These are phyloP conservation scores for Withania somnifera DNA, from an alignment of 305 asterid genomes.

Conservation along the genomic window DNA sequence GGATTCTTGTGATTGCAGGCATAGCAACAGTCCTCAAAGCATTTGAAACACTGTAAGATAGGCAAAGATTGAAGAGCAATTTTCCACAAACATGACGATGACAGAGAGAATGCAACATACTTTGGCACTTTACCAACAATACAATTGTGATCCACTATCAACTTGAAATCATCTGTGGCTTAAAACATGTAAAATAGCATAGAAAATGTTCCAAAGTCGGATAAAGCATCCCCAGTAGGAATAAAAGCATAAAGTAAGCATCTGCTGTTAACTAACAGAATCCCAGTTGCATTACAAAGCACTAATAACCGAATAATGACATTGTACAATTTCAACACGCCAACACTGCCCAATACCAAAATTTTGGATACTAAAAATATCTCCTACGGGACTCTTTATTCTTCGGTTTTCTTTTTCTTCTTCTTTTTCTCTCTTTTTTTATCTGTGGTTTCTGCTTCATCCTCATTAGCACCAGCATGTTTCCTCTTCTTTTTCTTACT, in stretches of 20 bases:
- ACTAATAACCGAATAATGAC: not conserved
- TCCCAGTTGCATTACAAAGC: not conserved
- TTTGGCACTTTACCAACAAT: not conserved
- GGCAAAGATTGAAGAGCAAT: not conserved
- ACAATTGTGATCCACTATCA: not conserved
- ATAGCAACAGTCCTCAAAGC: not conserved
- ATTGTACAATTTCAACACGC: not conserved
- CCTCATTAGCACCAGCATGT: conserved; percentile 33
- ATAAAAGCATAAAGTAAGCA: not conserved
- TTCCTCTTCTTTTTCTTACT: conserved; percentile 66
- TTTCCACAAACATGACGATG: not conserved
- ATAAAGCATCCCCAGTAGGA: not conserved
- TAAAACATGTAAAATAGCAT: not conserved
- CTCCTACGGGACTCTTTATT: not conserved
- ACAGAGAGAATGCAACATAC: not conserved
- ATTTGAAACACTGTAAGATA: no score
- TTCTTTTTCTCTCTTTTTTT: conserved; percentile 46
- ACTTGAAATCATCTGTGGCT: not conserved
- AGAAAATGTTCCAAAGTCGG: not conserved
- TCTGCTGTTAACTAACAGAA: not conserved
- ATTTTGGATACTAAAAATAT: not conserved
- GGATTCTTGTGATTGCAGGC: not conserved
- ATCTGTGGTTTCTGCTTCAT: conserved; percentile 4
- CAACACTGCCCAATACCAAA: not conserved
- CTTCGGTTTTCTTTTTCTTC: conserved; percentile 20